Base-by-base conservation (phyloP, 768 basidiomycete species). In the Leccinum longicurvipes region DNA sequence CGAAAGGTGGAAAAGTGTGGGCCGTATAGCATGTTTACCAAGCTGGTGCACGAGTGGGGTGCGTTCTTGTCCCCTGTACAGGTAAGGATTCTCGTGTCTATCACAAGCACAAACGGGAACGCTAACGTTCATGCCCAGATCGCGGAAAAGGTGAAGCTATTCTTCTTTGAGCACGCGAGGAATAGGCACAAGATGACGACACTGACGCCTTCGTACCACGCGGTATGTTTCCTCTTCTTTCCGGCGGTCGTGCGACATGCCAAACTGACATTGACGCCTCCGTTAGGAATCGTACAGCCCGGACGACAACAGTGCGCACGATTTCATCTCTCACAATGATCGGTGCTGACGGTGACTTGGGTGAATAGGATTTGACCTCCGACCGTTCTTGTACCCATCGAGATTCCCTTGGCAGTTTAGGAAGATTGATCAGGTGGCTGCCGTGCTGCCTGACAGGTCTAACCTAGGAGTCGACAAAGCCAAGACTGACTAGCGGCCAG, bases 121-220 rank as follows among this genome's bases (percentile, higher is more conserved):
- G 9, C 24, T 24, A 14, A 24, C 23, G 14, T 12, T 19, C 2
- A 24, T 44, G 42, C 19, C 23, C 14, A 63, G 94, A 93, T 98
- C 55, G 97, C 95, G 15, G 88, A 91, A 63, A 98, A 98, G 76
- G 97, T 99, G 65, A 98, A 99, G 70, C 74, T 85, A 36, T 99
- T 99, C 78, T 98, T 92, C 77, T 96, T 94, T 63, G 93, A 97
- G 70, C 86, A 99, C 63, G 97, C 97, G 0, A 79, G 95, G 51
- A 99, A 99, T 70, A 76, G 95, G 46, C 97, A 98, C 76, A 99
- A 99, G 82, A 98, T 99, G 94, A 96, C 94, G 24, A 96, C 93
- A 0, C 68, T 97, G 58, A 97, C 94, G 3, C 94, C 94, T 1
- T 81, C 92, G 2, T 97, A 97, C 65, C 94, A 97, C 69, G 94